Evolutionary conservation across 176 grass and related monocot genomes (phyloP).

Genomic region (Phoenix dactylifera): DNA sequence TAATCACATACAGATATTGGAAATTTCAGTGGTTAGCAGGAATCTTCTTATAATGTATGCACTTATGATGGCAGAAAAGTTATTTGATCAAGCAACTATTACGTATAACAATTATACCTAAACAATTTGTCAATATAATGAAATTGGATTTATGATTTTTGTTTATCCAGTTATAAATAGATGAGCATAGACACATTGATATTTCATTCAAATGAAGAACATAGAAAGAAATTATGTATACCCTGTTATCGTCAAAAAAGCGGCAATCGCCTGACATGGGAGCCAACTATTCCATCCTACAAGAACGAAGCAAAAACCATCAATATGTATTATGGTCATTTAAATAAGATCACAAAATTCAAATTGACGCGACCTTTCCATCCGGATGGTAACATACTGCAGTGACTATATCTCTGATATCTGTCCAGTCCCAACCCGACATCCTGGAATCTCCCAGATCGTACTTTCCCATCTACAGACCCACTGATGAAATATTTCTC

Average conservation of each 20-base stretch:
- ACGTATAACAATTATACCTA: too few species aligned
- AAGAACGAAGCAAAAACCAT: neutral
- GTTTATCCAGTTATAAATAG: too few species aligned
- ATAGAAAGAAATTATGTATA: neutral
- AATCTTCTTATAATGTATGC: too few species aligned
- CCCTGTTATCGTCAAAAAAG: neutral
- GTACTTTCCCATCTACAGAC: conserved; percentile 12
- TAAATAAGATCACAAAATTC: neutral
- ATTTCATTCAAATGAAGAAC: too few species aligned
- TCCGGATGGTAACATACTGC: neutral
- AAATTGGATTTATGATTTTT: too few species aligned
- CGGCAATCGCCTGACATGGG: neutral
- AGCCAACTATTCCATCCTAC: neutral
- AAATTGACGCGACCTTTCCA: neutral
- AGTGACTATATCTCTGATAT: neutral
- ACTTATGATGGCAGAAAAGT: too few species aligned
- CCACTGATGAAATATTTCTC: conserved; percentile 13
- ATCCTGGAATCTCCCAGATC: neutral
- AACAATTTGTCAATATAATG: too few species aligned
- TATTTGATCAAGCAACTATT: too few species aligned
- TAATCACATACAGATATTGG: too few species aligned
- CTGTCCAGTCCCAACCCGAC: conserved; percentile 3
- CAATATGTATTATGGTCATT: neutral
- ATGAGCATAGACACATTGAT: too few species aligned
- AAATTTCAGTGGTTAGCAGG: too few species aligned